Evolutionary conservation across 2,329 filamentous ascomycete species (phyloP).

Genomic region (Paraphaeosphaeria minitans): DNA sequence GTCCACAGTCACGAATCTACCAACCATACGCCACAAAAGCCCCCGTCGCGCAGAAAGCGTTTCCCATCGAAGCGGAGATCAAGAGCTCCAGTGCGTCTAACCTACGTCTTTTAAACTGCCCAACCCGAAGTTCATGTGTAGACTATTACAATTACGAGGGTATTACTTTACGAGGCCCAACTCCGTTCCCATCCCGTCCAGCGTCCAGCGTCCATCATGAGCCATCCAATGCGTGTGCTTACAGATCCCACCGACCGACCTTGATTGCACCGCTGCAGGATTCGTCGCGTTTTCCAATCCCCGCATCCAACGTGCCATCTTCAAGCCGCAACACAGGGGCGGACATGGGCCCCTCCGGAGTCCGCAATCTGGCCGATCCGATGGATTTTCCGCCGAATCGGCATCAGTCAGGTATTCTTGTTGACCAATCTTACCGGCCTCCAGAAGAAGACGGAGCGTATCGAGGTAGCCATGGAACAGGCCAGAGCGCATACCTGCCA

Average conservation of each 20-base stretch:
- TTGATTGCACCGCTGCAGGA: background rate
- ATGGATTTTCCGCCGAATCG: background rate
- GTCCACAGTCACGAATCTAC: no score
- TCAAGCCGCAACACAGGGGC: background rate
- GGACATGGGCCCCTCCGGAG: background rate
- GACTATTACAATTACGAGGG: constrained; percentile 16
- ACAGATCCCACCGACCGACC: background rate
- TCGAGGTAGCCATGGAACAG: background rate
- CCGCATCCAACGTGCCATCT: background rate
- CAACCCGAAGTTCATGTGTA: background rate
- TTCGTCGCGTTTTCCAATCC: background rate
- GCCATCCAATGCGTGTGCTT: constrained; percentile 1
- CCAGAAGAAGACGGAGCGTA: background rate
- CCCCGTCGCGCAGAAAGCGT: background rate
- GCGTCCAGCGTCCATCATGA: background rate
- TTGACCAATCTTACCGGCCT: background rate
- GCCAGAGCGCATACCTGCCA: background rate
- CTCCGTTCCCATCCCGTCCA: background rate
- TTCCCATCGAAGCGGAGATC: background rate
- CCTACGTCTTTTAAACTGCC: no score
- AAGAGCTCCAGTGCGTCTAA: background rate
- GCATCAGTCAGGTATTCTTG: background rate
- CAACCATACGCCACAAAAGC: background rate
- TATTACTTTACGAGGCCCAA: background rate
- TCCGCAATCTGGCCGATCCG: background rate